Base-by-base conservation (phyloP, 2,329 filamentous ascomycete species). In the Chaetomium sp. region DNA sequence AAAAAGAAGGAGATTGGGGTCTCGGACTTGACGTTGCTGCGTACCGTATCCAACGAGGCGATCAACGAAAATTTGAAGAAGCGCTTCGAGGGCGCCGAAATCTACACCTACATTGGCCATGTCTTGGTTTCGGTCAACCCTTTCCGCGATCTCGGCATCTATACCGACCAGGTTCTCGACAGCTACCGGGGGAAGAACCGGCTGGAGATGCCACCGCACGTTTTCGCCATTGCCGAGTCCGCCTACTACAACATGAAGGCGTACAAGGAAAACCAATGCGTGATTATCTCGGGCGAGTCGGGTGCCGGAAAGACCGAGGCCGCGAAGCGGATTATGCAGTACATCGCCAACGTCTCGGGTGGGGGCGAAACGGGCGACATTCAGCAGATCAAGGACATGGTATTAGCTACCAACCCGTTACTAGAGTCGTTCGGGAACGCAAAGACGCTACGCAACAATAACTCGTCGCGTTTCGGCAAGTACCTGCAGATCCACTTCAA, bases 1-100 rank as follows among this genome's bases (percentile, higher is more conserved):
- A 97, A 97, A 81, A 99, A 97, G 85, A 97, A 96, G 82, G 91
- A 99, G 74, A 94, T 99, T 65, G 94, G 94, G 63, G 94, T 99
- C 53, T 96, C 94, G 54, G 94, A 99, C 79, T 81, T 99, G 70
- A 99, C 94, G 4, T 79, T 99, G 67, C 87, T 99, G 69, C 96
- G 91, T 79, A 97, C 97, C 74, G 95, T 99, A 62, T 96, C 91
- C 63, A 97, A 99, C 73, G 94, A 99, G 73, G 91, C 92, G 59
- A 99, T 99, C 79, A 99, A 99, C 76, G 94, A 97, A 56, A 99
- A 99, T 72, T 72, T 99, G 72, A 96, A 96, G 80, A 95, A 97
- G 78, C 86, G 94, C 60, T 99, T 99, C 73, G 90, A 97, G 70
- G 91, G 92, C 79, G 87, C 81, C 72, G 92, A 99, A 75, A 99